phyloP scores from a whole-genome alignment of 148 eudicot species.

The Rhododendron ovatum region DNA sequence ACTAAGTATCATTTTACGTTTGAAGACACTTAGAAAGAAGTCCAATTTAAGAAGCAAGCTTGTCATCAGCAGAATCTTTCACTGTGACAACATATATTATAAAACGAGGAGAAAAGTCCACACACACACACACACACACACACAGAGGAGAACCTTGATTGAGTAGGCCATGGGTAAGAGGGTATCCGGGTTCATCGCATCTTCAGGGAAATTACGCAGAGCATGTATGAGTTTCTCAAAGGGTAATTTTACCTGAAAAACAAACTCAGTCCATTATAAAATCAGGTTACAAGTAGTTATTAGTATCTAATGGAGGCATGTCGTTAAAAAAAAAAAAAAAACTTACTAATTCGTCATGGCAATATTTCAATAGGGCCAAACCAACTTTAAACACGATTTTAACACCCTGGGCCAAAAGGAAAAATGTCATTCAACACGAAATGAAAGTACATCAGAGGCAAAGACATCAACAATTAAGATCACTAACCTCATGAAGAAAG shows the following conservation, averaged over 20 bases:
- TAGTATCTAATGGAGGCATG: neutral
- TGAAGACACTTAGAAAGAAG: neutral
- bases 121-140: too few relatives aligned
- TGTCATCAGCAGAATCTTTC: neutral
- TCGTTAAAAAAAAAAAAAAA: neutral
- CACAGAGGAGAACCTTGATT: slow-evolving; percentile 54
- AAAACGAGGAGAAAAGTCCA: neutral
- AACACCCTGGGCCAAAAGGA: slow-evolving; percentile 54
- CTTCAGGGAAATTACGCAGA: slow-evolving; percentile 89
- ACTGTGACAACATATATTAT: neutral
- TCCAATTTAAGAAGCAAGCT: neutral
- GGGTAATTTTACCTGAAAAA: slow-evolving; percentile 71
- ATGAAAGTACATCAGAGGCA: neutral
- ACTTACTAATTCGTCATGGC: slow-evolving; percentile 90
- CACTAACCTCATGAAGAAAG: slow-evolving; percentile 82
- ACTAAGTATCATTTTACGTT: neutral
- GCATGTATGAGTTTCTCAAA: slow-evolving; percentile 90
- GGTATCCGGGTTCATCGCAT: slow-evolving; percentile 85
- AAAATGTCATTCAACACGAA: slow-evolving; percentile 6
- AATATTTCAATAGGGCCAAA: slow-evolving; percentile 77
- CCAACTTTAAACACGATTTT: slow-evolving; percentile 91
- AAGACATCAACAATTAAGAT: slow-evolving; percentile 1
- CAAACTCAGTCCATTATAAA: neutral
- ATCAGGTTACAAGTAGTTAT: neutral
- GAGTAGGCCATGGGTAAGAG: slow-evolving; percentile 85